Evolutionary conservation across 352 stramenopile species (phyloP), one percentile per base, ranked within the genome.

Genomic region (Phytophthora uliginosa): DNA sequence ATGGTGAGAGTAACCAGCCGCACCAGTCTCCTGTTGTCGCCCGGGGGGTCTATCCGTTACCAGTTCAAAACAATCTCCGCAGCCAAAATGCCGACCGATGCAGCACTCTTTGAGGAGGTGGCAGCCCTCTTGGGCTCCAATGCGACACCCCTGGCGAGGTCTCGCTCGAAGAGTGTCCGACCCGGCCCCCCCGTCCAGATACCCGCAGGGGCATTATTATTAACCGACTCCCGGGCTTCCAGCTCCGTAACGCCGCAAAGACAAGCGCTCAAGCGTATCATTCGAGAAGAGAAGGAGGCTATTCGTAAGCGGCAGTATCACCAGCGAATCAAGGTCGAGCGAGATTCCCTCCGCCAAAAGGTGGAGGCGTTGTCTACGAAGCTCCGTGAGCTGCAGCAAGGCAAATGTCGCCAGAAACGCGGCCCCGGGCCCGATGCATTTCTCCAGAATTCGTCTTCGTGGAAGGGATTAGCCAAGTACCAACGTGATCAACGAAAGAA

Each of bases 271-370:
- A 51, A 51, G 42, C 42, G 18, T 15, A 58, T 52, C 13, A 59
- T 34, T n/a, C 55, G 64, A 47, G 56, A 47, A 17, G 64, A 65
- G 57, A 72, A 66, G 22, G 65, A 72, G 17, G n/a, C 26, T 18
- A 60, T 62, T 17, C 65, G 56, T 22, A 72, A 72, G 48, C 57
- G 50, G 22, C 65, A 66, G 36, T 72, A 72, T 20, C 65, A 72
- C 7, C 65, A 66, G 15, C 50, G 65, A 12, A 7, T 67, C 3
- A 58, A 52, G 40, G 48, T 67, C 17, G 65, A 72, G n/a, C 65
- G 57, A 1, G 65, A 72, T 15, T 26, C 47, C 7, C 38, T 72
- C 4, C 65, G 47, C 7, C n/a, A 66, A 51, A 51, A n/a, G 42
- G 42, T 18, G 42, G n/a, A 13, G 18, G 42, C 20, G 42, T 24